Evolutionary conservation across 176 grass and related monocot species (phyloP).

Genomic region (Oryza nivara): DNA sequence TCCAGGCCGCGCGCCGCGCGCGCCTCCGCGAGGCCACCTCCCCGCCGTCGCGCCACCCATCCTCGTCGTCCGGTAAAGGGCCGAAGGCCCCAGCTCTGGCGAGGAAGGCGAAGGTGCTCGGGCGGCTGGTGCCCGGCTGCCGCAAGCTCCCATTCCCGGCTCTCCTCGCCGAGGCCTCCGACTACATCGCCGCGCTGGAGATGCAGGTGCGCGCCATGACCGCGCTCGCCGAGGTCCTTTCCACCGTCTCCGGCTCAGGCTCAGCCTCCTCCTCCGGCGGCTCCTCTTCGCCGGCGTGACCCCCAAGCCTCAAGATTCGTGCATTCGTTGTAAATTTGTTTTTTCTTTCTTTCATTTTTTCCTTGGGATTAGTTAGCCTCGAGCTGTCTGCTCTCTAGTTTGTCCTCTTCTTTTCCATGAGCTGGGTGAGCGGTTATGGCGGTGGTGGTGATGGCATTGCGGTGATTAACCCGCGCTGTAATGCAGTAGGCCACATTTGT

Average conservation of each 20-base stretch:
- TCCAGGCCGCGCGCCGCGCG: conserved; percentile 46
- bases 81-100: conserved; percentile 40
- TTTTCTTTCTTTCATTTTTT: conserved; percentile 13
- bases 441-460: conserved; percentile 45
- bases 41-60: not conserved
- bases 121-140: conserved; percentile 79
- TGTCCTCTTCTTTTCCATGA: conserved; percentile 16
- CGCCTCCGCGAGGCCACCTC: conserved; percentile 27
- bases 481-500: conserved; percentile 39
- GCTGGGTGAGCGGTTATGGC: conserved; percentile 46
- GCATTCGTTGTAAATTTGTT: conserved; percentile 61
- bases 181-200: conserved; percentile 91
- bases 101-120: conserved; percentile 72
- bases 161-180: conserved; percentile 70
- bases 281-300: conserved; percentile 39
- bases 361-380: conserved; percentile 48
- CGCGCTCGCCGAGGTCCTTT: conserved; percentile 70
- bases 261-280: not conserved
- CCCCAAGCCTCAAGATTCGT: conserved; percentile 40
- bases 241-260: conserved; percentile 34
- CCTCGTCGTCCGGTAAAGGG: not conserved
- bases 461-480: conserved; percentile 47
- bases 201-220: conserved; percentile 96
- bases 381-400: conserved; percentile 26
- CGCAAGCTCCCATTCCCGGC: conserved; percentile 68